A percentile compares a stretch with the other conserved stretches of the same genome.
These are phyloP conservation scores for Cyclotella atomus DNA, from an alignment of 108 stramenopile genomes.

Conservation along the genomic window DNA sequence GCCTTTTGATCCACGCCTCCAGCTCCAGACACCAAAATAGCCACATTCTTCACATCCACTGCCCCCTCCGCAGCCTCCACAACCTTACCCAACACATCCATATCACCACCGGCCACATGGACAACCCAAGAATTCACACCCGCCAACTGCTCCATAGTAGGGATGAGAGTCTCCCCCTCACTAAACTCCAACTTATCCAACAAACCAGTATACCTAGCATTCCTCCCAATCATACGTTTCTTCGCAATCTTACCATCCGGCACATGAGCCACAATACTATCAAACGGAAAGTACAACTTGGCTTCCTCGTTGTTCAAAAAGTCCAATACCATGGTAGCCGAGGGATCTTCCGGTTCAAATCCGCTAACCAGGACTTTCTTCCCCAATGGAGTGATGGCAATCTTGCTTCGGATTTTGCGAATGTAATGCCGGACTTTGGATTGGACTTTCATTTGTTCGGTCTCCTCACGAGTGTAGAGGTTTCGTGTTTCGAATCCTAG, in stretches of 20 bases:
- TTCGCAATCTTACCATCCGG: constrained; percentile 73
- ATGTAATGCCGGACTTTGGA: constrained; percentile 24
- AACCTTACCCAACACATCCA: constrained; percentile 44
- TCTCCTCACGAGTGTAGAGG: constrained; percentile 34
- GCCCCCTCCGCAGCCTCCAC: constrained; percentile 53
- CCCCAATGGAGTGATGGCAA: constrained; percentile 34
- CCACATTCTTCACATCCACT: constrained; percentile 66
- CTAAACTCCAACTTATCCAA: constrained; percentile 83
- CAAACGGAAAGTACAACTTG: constrained; percentile 50
- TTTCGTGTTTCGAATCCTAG: constrained; percentile 38
- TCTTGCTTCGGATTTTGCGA: constrained; percentile 5
- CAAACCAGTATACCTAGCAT: constrained; percentile 90
- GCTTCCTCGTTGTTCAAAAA: constrained; percentile 86
- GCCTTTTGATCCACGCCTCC: constrained; percentile 37
- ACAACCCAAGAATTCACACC: constrained; percentile 75
- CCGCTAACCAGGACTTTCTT: constrained; percentile 39
- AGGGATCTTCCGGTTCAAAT: constrained; percentile 53
- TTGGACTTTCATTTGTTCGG: constrained; percentile 5
- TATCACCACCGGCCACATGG: constrained; percentile 42
- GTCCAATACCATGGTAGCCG: constrained; percentile 75
- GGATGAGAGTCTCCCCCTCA: constrained; percentile 39
- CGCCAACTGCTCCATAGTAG: constrained; percentile 62
- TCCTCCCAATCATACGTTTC: constrained; percentile 86
- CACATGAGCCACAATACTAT: constrained; percentile 84
- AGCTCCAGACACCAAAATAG: constrained; percentile 72